A percentile compares a stretch with the other conserved stretches of the same genome.
These are phyloP conservation scores for Ambrosiella xylebori DNA, from an alignment of 2,329 filamentous ascomycete species.

Conservation along the genomic window DNA sequence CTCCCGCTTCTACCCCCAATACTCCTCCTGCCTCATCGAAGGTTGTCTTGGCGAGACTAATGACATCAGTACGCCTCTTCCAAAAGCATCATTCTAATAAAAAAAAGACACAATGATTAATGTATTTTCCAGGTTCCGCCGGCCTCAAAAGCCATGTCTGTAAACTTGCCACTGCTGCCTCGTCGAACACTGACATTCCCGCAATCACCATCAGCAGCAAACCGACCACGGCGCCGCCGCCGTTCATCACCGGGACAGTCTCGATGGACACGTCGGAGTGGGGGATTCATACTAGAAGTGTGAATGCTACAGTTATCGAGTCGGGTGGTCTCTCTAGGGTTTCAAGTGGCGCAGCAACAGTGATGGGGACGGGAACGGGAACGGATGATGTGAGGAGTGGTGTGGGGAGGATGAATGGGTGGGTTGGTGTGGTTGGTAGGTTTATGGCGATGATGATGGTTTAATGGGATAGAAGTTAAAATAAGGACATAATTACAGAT, in stretches of 20 bases:
- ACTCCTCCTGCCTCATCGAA: slow-evolving; percentile 13
- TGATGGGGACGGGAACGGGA: neutral
- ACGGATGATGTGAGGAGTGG: neutral
- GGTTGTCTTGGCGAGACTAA: slow-evolving; percentile 6
- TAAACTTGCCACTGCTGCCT: neutral
- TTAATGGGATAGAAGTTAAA: too few species aligned
- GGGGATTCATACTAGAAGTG: neutral
- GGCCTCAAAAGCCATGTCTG: neutral
- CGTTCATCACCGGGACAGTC: neutral
- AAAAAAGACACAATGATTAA: neutral
- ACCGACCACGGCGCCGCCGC: neutral
- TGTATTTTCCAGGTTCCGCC: neutral
- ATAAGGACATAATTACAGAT: too few species aligned
- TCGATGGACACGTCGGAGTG: neutral
- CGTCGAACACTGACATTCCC: neutral
- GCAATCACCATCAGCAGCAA: neutral
- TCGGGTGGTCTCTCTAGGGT: too few species aligned
- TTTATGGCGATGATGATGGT: too few species aligned
- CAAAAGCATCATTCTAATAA: neutral
- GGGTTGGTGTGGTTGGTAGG: neutral
- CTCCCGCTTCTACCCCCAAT: slow-evolving; percentile 9
- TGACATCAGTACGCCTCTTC: neutral
- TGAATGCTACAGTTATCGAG: neutral
- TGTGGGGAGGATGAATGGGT: neutral
- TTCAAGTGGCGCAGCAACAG: too few species aligned